Evolutionary conservation across 129 eudicot species (phyloP), one percentile per base, ranked within the genome.

Genomic region (Flaveria trinervia): DNA sequence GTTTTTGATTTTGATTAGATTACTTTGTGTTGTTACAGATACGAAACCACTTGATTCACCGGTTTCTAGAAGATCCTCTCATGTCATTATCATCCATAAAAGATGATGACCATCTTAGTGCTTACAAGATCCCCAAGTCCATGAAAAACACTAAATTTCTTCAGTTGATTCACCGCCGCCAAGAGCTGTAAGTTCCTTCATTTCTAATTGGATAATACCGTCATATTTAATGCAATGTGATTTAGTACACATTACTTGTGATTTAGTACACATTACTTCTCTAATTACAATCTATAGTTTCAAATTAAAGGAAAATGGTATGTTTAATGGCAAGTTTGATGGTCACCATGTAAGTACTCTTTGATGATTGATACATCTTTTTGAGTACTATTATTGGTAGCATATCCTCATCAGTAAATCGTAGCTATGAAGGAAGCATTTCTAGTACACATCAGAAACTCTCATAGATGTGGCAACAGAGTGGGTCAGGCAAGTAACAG

Each of bases 61-160:
- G 89, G 20, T 87, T 91, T 77, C 62, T 94, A 77, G 98, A 94
- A 71, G 98, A 94, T 80, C 96, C 97, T 71, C 74, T 91, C 15
- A 83, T 84, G 83, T 82, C 90, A 59, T 73, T 90, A 80, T 89
- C 90, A 59, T 81, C 92, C 70, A 89, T 91, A 71, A 94, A 89
- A 79, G 98, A 94, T 50, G 96, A 91, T 77, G 97, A 89, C 39
- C 97, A 84, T 80, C 96, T 91, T 79, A 90, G 89, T 69, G 98
- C 97, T 72, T 94, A 94, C 75, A 94, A 88, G 88, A 86, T 91
- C 43, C 93, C 98, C 39, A 88, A 89, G 64, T 82, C 78, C 48
- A 74, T 78, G 81, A 86, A 86, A 55, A 85, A 84, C 6, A 79
- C 82, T 18, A 89, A 89, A 60, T 91, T 89, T 83, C 90, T 94